A percentile compares a stretch with the other conserved stretches of the same genome.
Evolutionary conservation across 2,329 filamentous ascomycete species (phyloP).

Genomic region (Fusarium goolgardi): DNA sequence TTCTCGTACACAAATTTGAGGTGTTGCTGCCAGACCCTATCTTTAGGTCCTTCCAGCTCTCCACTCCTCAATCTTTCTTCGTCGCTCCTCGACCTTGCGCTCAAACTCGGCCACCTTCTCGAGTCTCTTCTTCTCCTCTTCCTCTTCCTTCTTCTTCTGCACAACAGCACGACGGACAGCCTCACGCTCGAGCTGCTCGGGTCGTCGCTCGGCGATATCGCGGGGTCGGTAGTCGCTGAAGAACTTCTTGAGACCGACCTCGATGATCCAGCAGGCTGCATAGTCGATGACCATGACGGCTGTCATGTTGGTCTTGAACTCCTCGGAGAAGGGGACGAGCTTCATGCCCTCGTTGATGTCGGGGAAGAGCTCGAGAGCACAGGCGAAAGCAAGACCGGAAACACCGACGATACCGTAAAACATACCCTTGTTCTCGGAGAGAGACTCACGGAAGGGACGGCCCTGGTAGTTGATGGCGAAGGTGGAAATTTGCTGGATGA

Average conservation of each 20-base stretch:
- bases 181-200: conserved; percentile 87
- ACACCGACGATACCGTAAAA: conserved; percentile 96
- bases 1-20: conserved; percentile 1
- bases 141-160: conserved; percentile 58
- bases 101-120: conserved; percentile 71
- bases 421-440: conserved; percentile 97
- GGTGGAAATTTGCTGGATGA: conserved; percentile 98
- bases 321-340: conserved; percentile 86
- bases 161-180: conserved; percentile 66
- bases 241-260: conserved; percentile 82
- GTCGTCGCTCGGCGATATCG: conserved; percentile 87
- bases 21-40: not conserved
- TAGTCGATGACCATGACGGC: conserved; percentile 89
- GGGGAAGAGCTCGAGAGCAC: conserved; percentile 93
- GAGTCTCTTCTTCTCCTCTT: conserved; percentile 65
- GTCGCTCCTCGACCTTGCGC: conserved; percentile 65
- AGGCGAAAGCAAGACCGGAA: conserved; percentile 89
- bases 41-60: conserved; percentile 49
- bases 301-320: conserved; percentile 92
- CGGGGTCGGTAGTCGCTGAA: conserved; percentile 95
- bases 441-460: conserved; percentile 94
- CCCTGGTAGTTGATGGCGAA: conserved; percentile 99
- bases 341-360: conserved; percentile 95
- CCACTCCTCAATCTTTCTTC: conserved; percentile 62
- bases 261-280: conserved; percentile 85